Evolutionary conservation across 106 monocot species (phyloP), one percentile per base, ranked within the genome.

Genomic region (Allium cepa): DNA sequence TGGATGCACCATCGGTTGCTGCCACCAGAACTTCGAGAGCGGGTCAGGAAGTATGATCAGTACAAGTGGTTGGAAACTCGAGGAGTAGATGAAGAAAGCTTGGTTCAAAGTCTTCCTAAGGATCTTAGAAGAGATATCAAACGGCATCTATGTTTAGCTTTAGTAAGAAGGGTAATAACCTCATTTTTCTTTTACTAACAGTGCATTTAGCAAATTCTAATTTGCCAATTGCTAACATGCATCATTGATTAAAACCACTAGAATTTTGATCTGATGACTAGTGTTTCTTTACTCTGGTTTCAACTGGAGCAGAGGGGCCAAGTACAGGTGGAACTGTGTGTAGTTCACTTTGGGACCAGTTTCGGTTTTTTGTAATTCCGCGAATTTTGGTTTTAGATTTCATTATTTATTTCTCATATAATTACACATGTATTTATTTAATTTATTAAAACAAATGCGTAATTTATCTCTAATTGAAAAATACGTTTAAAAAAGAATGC

Each of bases 1-100:
- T 95, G 94, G 94, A 95, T 95, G 94, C 94, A 88, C 75, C 91
- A 95, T 64, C 80, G 94, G 9, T 51, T 91, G 56, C 82, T 95
- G 48, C 94, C 94, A 10, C 88, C 67, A 16, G 91, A 85, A 7
- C 87, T 95, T 26, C 80, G 84, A 62, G 87, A 91, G 59, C 94
- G 94, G 17, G 94, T 95, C 16, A 76, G 91, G 56, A 77, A 88
- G 47, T 91, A 95, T 48, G 91, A 95, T 71, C 94, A 95, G 47
- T 95, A 95, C 83, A 88, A 88, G 62, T 95, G 94, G 94, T 48
- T 91, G 66, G 94, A 91, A 76, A 95, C 94, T 22, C 77, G 90
- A 50, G 94, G 94, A 14, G 94, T 91, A 8, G 91, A 95, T 71
- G 94, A 95, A 75, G 86, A 90, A 76, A 76, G 17, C 63, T 66